Conservation (phyloP, 1,284 basidiomycete genomes). For the Pisolithus thermaeus region DNA sequence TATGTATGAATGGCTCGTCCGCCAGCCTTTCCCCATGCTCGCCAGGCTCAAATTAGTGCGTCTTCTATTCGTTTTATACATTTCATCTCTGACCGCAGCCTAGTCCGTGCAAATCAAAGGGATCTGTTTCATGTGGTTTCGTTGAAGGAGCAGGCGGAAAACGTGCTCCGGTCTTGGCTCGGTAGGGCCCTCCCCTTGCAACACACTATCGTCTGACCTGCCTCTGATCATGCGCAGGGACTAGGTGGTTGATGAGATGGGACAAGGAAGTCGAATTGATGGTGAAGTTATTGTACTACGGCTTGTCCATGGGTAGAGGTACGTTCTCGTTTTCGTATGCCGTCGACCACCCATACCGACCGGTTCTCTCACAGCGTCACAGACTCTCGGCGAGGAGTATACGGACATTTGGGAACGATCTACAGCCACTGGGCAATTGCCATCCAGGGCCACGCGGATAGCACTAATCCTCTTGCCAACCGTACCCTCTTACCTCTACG, state of each 20-base stretch:
- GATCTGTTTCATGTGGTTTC: constrained; percentile 75
- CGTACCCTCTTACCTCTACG: constrained; percentile 54
- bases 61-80: constrained; percentile 13
- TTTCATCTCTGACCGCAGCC: background rate
- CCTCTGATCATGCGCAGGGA: constrained; percentile 47
- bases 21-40: constrained; percentile 62
- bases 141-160: constrained; percentile 72
- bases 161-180: constrained; percentile 69
- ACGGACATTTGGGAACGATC: constrained; percentile 80
- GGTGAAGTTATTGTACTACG: constrained; percentile 70
- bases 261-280: constrained; percentile 74
- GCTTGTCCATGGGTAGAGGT: constrained; percentile 75
- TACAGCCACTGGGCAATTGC: constrained; percentile 31
- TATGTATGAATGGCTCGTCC: constrained; percentile 19
- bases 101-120: constrained; percentile 83
- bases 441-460: constrained; percentile 40
- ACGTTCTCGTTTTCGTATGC: constrained; percentile 9
- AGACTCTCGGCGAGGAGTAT: constrained; percentile 89
- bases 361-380: constrained; percentile 45
- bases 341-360: constrained; percentile 3
- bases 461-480: constrained; percentile 63
- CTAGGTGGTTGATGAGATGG: constrained; percentile 77
- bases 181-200: constrained; percentile 42
- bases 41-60: constrained; percentile 83
- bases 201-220: background rate